Evolutionary conservation across 2,329 filamentous ascomycete genomes (phyloP).

Genomic region (Lasiodiplodia gonubiensis): DNA sequence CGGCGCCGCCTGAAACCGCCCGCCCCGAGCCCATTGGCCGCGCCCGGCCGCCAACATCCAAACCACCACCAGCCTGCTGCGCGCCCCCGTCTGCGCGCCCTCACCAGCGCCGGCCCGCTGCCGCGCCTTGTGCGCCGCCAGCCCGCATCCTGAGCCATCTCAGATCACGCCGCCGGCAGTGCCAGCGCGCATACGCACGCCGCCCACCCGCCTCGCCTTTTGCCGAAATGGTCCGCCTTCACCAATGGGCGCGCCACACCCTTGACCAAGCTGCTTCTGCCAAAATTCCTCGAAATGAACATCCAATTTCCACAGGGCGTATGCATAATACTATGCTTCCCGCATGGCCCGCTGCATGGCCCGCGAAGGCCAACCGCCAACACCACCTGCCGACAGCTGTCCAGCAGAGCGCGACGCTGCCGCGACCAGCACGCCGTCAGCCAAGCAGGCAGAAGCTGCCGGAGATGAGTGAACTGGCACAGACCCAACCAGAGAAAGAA

Average conservation of each 20-base stretch:
- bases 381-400: not conserved
- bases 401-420: not conserved
- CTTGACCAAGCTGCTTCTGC: slow-evolving; percentile 20
- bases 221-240: slow-evolving; percentile 18
- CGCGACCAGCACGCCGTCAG: not conserved
- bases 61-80: slow-evolving; percentile 7
- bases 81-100: slow-evolving; percentile 18
- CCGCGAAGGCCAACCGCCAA: slow-evolving; percentile 11
- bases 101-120: slow-evolving; percentile 18
- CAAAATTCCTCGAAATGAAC: slow-evolving; percentile 25
- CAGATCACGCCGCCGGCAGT: not conserved
- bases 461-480: slow-evolving; percentile 23
- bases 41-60: not conserved
- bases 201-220: not conserved
- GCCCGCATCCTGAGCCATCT: slow-evolving; percentile 9
- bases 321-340: slow-evolving; percentile 21
- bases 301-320: slow-evolving; percentile 25
- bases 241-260: not conserved
- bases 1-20: slow-evolving; percentile 8
- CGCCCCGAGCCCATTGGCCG: not conserved
- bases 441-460: slow-evolving; percentile 3
- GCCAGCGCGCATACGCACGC: slow-evolving; percentile 3
- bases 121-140: slow-evolving; percentile 19
- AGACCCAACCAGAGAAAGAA: slow-evolving; percentile 17
- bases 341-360: slow-evolving; percentile 23